Percentiles rank a stretch among this genome's conserved stretches.
Conservation (phyloP, 176 grass and related monocot genomes). For the Musa troglodytarum region DNA sequence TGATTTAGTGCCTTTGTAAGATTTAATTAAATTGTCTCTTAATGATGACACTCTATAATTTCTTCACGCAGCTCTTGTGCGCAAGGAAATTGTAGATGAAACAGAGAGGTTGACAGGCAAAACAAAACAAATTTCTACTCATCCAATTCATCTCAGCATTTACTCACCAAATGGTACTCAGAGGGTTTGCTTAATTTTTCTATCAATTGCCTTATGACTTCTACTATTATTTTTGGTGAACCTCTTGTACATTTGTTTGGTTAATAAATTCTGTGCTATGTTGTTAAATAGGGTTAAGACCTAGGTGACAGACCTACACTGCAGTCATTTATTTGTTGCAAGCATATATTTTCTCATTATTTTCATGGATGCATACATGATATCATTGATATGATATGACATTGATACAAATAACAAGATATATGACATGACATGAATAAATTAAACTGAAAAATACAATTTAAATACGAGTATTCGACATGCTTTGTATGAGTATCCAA, state of each 20-base stretch:
- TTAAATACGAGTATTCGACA: no score
- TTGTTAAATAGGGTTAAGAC: not conserved
- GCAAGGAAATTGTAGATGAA: slow-evolving; percentile 72
- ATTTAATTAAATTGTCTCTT: not conserved
- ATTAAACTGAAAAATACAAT: no score
- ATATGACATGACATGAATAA: no score
- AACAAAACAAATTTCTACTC: slow-evolving; percentile 62
- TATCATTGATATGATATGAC: no score
- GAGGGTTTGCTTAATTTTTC: not conserved
- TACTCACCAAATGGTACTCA: slow-evolving; percentile 54
- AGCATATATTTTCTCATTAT: no score
- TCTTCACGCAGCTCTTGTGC: slow-evolving; percentile 44
- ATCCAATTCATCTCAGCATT: slow-evolving; percentile 77
- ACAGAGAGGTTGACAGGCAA: slow-evolving; percentile 67
- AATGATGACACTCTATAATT: slow-evolving; percentile 2
- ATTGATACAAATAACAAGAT: no score
- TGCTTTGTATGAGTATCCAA: no score
- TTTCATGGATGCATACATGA: no score
- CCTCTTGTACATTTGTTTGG: not conserved
- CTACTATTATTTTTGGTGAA: not conserved
- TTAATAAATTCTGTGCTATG: not conserved
- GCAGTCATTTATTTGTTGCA: no score
- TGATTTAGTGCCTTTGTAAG: not conserved
- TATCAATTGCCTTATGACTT: not conserved
- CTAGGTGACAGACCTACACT: not conserved